phyloP scores from a whole-genome alignment of 768 basidiomycete genomes.

The Nidularia pulvinata region DNA sequence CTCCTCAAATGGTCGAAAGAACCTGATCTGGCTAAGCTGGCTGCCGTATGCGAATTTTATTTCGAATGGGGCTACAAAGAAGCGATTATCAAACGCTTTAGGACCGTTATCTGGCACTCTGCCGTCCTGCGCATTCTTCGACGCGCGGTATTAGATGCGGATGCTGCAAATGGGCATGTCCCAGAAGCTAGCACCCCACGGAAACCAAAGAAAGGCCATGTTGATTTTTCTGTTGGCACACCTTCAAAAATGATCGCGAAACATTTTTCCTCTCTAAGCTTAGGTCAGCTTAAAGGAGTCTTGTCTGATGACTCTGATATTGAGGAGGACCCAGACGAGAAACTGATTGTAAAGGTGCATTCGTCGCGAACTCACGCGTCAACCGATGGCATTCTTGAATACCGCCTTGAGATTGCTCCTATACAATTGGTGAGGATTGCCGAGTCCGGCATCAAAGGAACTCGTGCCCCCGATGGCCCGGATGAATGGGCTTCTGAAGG shows the following conservation, averaged over 20 bases:
- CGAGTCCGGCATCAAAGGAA: slow-evolving; percentile 65
- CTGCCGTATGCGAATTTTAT: slow-evolving; percentile 79
- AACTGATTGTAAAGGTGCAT: slow-evolving; percentile 66
- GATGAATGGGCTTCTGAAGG: slow-evolving; percentile 47
- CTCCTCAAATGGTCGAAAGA: slow-evolving; percentile 51
- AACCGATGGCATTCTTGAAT: slow-evolving; percentile 74
- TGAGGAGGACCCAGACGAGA: slow-evolving; percentile 32
- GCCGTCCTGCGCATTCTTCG: slow-evolving; percentile 71
- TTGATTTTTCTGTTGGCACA: slow-evolving; percentile 31
- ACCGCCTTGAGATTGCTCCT: slow-evolving; percentile 78
- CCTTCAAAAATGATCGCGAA: slow-evolving; percentile 55
- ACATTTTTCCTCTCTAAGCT: slow-evolving; percentile 49
- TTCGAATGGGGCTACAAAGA: slow-evolving; percentile 94
- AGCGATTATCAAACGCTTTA: slow-evolving; percentile 80
- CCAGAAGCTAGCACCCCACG: slow-evolving; percentile 33
- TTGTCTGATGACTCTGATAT: slow-evolving; percentile 23
- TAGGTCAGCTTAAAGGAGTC: slow-evolving; percentile 18
- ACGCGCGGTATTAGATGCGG: slow-evolving; percentile 54
- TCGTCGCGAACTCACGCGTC: slow-evolving; percentile 64
- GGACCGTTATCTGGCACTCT: slow-evolving; percentile 81
- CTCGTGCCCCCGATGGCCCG: slow-evolving; percentile 44
- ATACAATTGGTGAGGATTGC: slow-evolving; percentile 62
- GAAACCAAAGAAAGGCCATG: slow-evolving; percentile 24
- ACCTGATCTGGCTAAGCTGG: slow-evolving; percentile 70
- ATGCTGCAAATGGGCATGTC: slow-evolving; percentile 17